These are phyloP conservation scores for Camelina laxa DNA, from an alignment of 345 rosid genomes.

Conservation along the genomic window DNA sequence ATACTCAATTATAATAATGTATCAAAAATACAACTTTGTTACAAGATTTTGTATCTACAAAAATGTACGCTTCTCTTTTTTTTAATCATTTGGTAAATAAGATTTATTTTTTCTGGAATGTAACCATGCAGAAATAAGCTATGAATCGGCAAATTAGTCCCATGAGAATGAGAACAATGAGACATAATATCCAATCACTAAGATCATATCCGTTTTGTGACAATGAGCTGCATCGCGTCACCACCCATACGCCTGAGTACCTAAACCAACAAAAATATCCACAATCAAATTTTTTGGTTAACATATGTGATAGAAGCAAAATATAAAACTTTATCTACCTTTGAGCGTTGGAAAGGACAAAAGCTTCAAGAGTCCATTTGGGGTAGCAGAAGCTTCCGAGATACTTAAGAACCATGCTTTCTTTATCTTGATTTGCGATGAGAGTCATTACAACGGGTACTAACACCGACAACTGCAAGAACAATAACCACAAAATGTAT, in stretches of 20 bases:
- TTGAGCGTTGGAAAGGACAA: constrained; percentile 76
- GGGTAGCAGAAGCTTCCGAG: constrained; percentile 71
- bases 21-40: no score
- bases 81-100: no score
- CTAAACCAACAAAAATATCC: constrained; percentile 34
- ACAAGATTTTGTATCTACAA: no score
- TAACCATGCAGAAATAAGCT: constrained; percentile 56
- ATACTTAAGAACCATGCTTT: constrained; percentile 49
- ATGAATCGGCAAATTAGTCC: constrained; percentile 54
- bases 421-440: constrained; percentile 67
- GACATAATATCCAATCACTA: constrained; percentile 57
- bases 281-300: background rate
- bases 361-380: constrained; percentile 87
- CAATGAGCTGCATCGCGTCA: constrained; percentile 64
- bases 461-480: constrained; percentile 77
- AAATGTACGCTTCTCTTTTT: no score
- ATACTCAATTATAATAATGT: no score
- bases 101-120: constrained; percentile 52
- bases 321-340: constrained; percentile 37
- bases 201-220: constrained; percentile 61
- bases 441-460: constrained; percentile 83
- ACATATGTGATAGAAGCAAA: background rate
- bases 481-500: background rate
- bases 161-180: constrained; percentile 50
- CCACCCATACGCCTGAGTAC: constrained; percentile 71